Conservation (phyloP, 768 basidiomycete species). For the Pisolithus sp. region DNA sequence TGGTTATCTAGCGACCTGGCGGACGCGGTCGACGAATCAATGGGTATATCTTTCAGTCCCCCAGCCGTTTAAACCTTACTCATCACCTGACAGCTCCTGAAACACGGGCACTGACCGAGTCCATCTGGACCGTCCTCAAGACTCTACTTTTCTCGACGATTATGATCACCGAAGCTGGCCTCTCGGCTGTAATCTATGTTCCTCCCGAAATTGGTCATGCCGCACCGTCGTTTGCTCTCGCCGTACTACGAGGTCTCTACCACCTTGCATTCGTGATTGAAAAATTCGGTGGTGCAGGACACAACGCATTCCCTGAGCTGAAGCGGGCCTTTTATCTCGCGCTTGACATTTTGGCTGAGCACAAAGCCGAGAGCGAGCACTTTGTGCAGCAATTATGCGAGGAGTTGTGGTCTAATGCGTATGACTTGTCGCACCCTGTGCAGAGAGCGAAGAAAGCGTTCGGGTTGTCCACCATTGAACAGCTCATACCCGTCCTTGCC, state of each 20-base stretch:
- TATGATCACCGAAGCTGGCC: constrained; percentile 58
- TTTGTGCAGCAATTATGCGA: constrained; percentile 34
- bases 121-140: constrained; percentile 65
- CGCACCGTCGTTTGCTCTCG: constrained; percentile 46
- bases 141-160: constrained; percentile 68
- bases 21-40: constrained; percentile 14
- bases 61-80: constrained; percentile 1
- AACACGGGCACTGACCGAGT: constrained; percentile 38
- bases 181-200: constrained; percentile 50
- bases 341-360: constrained; percentile 59
- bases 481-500: constrained; percentile 59
- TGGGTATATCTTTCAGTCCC: constrained; percentile 32
- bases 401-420: constrained; percentile 20
- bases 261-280: constrained; percentile 72
- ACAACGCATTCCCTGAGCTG: constrained; percentile 61
- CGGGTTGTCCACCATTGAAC: constrained; percentile 69
- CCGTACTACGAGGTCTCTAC: constrained; percentile 51
- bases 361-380: constrained; percentile 30
- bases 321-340: constrained; percentile 72
- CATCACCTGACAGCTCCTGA: constrained; percentile 31
- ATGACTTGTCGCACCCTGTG: constrained; percentile 17
- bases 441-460: constrained; percentile 47
- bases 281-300: constrained; percentile 63
- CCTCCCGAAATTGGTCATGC: constrained; percentile 33
- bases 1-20: constrained; percentile 40